Percentiles rank a stretch among this genome's conserved stretches.
These are phyloP conservation scores for Agaricus blazei DNA, from an alignment of 768 basidiomycete genomes.

Conservation along the genomic window DNA sequence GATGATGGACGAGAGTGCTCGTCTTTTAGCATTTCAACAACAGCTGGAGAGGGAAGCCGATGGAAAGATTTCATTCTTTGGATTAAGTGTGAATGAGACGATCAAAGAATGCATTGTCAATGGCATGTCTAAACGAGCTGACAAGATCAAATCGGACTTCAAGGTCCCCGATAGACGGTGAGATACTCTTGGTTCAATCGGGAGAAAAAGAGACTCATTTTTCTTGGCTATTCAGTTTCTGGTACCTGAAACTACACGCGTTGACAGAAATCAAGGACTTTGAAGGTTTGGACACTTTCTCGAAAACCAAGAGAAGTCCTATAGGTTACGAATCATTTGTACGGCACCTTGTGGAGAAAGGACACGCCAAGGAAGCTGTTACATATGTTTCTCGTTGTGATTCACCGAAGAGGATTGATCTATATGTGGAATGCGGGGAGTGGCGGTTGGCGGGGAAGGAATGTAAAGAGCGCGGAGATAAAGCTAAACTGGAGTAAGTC, in stretches of 20 bases:
- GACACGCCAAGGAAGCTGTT: conserved; percentile 71
- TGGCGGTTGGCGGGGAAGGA: conserved; percentile 86
- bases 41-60: conserved; percentile 83
- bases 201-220: background rate
- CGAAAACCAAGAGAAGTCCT: conserved; percentile 83
- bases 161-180: conserved; percentile 94
- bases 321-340: conserved; percentile 96
- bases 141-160: conserved; percentile 85
- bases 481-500: conserved; percentile 78
- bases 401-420: conserved; percentile 70
- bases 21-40: conserved; percentile 77
- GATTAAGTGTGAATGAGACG: conserved; percentile 83
- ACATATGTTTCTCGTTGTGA: conserved; percentile 83
- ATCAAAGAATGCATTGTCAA: conserved; percentile 73
- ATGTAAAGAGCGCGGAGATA: conserved; percentile 87
- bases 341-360: conserved; percentile 67
- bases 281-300: conserved; percentile 79
- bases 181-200: conserved; percentile 13
- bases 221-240: conserved; percentile 56
- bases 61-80: conserved; percentile 75
- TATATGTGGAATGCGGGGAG: conserved; percentile 88
- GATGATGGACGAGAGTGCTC: conserved; percentile 88
- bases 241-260: conserved; percentile 88
- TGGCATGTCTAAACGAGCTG: conserved; percentile 81
- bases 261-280: conserved; percentile 79